Percentiles rank a stretch among this genome's conserved stretches.
phyloP scores from a whole-genome alignment of 306 rosid species.

The Hylodesmum podocarpum region DNA sequence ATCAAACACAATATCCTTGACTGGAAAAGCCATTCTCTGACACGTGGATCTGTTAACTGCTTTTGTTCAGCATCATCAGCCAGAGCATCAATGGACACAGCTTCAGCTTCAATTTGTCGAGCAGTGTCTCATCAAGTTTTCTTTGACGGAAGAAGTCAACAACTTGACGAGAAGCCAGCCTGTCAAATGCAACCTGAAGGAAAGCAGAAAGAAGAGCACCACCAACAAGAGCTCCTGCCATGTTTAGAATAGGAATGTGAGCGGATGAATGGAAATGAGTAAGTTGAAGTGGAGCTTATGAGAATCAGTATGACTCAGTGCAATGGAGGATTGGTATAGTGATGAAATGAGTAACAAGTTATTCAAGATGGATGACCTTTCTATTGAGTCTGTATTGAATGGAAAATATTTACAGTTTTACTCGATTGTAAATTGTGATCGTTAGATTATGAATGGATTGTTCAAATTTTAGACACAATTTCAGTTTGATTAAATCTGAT shows the following conservation, averaged over 20 bases:
- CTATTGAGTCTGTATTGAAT: no score
- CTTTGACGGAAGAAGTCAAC: background rate
- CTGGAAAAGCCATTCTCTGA: background rate
- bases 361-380: no score
- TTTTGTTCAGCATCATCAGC: background rate
- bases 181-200: background rate
- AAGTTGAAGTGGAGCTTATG: background rate
- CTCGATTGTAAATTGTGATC: no score
- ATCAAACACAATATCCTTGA: background rate
- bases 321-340: background rate
- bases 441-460: no score
- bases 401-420: no score
- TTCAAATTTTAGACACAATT: no score
- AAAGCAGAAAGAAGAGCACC: slow-evolving; percentile 8
- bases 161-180: background rate
- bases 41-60: background rate
- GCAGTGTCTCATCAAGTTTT: background rate
- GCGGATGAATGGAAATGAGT: background rate
- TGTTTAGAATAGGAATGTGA: background rate
- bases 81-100: background rate
- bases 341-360: background rate
- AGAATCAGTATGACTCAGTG: background rate
- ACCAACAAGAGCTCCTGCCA: background rate
- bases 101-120: background rate
- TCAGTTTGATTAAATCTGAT: no score